phyloP scores from a whole-genome alignment of 2,329 filamentous ascomycete species.

The Leptosphaerulina australis region DNA sequence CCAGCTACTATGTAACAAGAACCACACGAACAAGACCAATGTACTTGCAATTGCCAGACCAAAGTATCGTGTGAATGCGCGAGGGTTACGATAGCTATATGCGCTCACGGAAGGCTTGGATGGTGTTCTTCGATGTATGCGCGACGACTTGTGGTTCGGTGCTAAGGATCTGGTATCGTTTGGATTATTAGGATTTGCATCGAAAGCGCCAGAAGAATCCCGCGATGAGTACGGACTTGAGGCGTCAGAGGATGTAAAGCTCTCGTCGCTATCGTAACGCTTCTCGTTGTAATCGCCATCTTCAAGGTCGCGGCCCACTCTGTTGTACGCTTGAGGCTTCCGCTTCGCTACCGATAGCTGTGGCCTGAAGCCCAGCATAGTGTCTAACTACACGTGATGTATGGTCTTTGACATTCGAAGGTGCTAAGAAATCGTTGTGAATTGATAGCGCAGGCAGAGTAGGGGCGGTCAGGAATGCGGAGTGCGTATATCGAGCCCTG shows the following conservation, averaged over 20 bases:
- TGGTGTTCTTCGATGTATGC: slow-evolving; percentile 23
- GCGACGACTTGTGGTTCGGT: slow-evolving; percentile 20
- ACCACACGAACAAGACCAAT: slow-evolving; percentile 77
- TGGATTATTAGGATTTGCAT: slow-evolving; percentile 38
- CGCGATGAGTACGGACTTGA: slow-evolving; percentile 62
- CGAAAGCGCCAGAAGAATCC: slow-evolving; percentile 44
- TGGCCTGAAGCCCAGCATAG: slow-evolving; percentile 47
- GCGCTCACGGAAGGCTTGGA: slow-evolving; percentile 42
- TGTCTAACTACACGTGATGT: slow-evolving; percentile 5
- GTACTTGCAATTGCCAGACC: slow-evolving; percentile 72
- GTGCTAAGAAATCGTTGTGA: background rate
- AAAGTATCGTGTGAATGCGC: slow-evolving; percentile 77
- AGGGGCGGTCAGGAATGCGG: slow-evolving; percentile 4
- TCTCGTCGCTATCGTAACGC: slow-evolving; percentile 42
- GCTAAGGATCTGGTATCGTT: slow-evolving; percentile 26
- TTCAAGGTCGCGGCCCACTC: slow-evolving; percentile 43
- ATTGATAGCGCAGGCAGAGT: background rate
- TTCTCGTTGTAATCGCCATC: slow-evolving; percentile 50
- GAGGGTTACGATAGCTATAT: slow-evolving; percentile 68
- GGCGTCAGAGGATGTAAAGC: slow-evolving; percentile 48
- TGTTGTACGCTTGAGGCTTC: slow-evolving; percentile 42
- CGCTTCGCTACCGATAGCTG: slow-evolving; percentile 46
- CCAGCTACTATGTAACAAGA: slow-evolving; percentile 74
- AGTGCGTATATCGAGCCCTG: background rate
- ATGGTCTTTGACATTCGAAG: slow-evolving; percentile 3